Conservation (phyloP, 1,139 yeast species). For the Candida neerlandica region DNA sequence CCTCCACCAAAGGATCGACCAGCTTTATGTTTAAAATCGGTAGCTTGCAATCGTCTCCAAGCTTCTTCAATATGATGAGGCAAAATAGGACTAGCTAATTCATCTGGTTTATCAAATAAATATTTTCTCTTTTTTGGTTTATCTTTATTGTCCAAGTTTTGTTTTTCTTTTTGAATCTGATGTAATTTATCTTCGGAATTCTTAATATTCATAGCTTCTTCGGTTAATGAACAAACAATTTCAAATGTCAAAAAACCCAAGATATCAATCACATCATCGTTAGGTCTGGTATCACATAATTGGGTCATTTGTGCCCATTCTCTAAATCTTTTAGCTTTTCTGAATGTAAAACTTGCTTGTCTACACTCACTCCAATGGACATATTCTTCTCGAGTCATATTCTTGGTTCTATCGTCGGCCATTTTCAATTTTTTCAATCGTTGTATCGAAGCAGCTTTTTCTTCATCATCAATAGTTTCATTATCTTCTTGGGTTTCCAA, state of each 20-base stretch:
- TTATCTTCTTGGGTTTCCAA: slow-evolving; percentile 78
- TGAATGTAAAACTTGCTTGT: slow-evolving; percentile 93
- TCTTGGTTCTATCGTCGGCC: slow-evolving; percentile 91
- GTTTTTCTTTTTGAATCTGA: slow-evolving; percentile 33
- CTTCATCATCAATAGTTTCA: slow-evolving; percentile 83
- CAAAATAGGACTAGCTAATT: slow-evolving; percentile 76
- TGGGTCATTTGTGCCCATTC: slow-evolving; percentile 95
- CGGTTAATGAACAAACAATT: slow-evolving; percentile 92
- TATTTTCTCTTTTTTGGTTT: slow-evolving; percentile 52
- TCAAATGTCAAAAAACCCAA: slow-evolving; percentile 95
- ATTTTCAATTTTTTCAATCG: slow-evolving; percentile 83
- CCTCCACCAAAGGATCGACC: slow-evolving; percentile 81
- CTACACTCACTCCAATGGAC: slow-evolving; percentile 99
- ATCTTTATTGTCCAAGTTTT: slow-evolving; percentile 22
- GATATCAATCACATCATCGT: slow-evolving; percentile 95
- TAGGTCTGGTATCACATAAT: slow-evolving; percentile 86
- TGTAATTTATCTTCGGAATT: slow-evolving; percentile 58
- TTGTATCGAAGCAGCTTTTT: slow-evolving; percentile 85
- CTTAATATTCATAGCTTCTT: slow-evolving; percentile 84
- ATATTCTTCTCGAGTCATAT: slow-evolving; percentile 95
- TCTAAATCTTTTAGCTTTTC: slow-evolving; percentile 88
- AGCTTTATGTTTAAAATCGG: slow-evolving; percentile 64
- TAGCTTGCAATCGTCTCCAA: slow-evolving; percentile 77
- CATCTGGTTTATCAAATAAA: slow-evolving; percentile 90
- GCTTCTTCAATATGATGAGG: slow-evolving; percentile 91